A percentile compares a stretch with the other conserved stretches of the same genome.
phyloP scores from a whole-genome alignment of 2,329 filamentous ascomycete genomes.

The Diplodia scrobiculata region DNA sequence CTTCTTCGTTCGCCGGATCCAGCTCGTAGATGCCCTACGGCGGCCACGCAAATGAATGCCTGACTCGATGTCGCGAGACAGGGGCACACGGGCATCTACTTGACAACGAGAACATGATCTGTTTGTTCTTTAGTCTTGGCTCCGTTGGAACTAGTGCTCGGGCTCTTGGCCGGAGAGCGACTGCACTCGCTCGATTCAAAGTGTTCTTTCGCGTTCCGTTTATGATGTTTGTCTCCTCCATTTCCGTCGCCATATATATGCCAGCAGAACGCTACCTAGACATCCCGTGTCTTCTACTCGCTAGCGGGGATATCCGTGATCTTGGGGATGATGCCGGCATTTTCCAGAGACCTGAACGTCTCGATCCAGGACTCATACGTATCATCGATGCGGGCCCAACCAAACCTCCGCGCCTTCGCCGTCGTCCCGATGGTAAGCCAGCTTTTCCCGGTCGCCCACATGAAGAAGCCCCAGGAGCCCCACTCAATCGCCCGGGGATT shows the following conservation, averaged over 20 bases:
- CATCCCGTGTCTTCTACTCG: not conserved
- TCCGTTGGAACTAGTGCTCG: not conserved
- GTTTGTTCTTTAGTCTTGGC: not conserved
- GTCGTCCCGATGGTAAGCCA: constrained; percentile 17
- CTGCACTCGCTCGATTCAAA: not conserved
- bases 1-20: no score
- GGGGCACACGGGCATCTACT: not conserved
- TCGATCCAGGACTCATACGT: constrained; percentile 14
- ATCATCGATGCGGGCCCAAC: constrained; percentile 1
- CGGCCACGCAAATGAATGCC: no score
- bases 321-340: constrained; percentile 14
- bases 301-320: not conserved
- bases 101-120: not conserved
- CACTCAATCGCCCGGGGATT: not conserved
- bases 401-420: constrained; percentile 6
- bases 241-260: not conserved
- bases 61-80: no score
- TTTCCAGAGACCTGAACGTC: constrained; percentile 18
- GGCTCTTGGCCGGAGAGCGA: not conserved
- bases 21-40: no score
- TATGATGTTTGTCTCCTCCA: not conserved
- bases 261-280: not conserved
- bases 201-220: not conserved
- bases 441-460: constrained; percentile 13
- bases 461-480: constrained; percentile 20